Percentiles rank a stretch among this genome's conserved stretches.
phyloP scores from a whole-genome alignment of 768 basidiomycete genomes.

The Coprinopsis sp. region DNA sequence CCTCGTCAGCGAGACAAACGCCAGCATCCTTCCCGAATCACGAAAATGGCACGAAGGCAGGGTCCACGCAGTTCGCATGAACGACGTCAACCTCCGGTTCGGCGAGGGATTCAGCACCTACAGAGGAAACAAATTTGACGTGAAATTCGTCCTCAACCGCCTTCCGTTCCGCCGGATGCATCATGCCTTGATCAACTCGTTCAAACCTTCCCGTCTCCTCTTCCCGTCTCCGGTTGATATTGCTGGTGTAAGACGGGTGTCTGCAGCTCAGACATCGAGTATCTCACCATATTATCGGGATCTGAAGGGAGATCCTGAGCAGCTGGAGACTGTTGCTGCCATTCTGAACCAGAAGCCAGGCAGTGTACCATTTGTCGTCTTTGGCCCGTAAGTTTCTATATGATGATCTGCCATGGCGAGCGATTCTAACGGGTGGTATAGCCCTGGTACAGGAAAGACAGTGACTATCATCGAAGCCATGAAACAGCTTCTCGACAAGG shows the following conservation, averaged over 20 bases:
- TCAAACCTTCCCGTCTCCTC: constrained; percentile 36
- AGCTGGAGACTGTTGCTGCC: constrained; percentile 46
- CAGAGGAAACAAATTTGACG: constrained; percentile 40
- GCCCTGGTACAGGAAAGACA: constrained; percentile 66
- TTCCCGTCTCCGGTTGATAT: constrained; percentile 38
- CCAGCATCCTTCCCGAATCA: constrained; percentile 17
- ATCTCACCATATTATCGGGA: constrained; percentile 26
- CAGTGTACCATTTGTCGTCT: constrained; percentile 52
- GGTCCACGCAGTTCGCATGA: constrained; percentile 43
- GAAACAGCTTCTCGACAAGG: constrained; percentile 41
- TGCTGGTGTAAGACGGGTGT: constrained; percentile 14
- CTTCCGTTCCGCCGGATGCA: constrained; percentile 51
- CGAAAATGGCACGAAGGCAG: constrained; percentile 37
- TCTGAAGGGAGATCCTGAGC: constrained; percentile 40
- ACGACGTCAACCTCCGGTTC: constrained; percentile 44
- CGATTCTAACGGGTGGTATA: constrained; percentile 15
- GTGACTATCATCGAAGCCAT: constrained; percentile 63
- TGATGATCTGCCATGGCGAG: background rate
- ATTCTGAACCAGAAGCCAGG: constrained; percentile 43
- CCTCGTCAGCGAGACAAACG: constrained; percentile 26
- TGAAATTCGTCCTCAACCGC: constrained; percentile 54
- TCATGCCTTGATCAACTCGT: constrained; percentile 40
- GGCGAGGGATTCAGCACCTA: constrained; percentile 38
- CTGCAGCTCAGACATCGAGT: constrained; percentile 15
- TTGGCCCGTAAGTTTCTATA: constrained; percentile 52